phyloP scores from a whole-genome alignment of 345 rosid species.

The Syzygium aqueum region DNA sequence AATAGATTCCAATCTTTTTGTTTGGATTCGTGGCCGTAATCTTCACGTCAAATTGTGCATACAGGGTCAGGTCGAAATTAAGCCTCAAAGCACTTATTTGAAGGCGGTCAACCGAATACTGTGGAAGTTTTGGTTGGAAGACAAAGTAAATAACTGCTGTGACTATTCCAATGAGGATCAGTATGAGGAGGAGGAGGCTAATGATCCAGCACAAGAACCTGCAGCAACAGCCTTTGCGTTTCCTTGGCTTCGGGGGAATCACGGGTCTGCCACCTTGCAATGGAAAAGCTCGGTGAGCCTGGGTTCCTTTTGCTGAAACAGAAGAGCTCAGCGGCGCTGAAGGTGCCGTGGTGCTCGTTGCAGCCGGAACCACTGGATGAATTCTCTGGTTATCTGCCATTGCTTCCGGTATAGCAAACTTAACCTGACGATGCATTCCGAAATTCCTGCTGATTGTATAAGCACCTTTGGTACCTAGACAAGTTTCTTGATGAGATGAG shows the following conservation, averaged over 20 bases:
- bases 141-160: conserved; percentile 49
- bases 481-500: neutral
- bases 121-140: conserved; percentile 69
- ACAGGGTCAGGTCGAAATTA: conserved; percentile 51
- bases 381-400: conserved; percentile 42
- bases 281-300: neutral
- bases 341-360: conserved; percentile 8
- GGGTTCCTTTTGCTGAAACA: conserved; percentile 10
- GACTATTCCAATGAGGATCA: conserved; percentile 32
- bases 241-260: conserved; percentile 10
- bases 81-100: conserved; percentile 57
- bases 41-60: conserved; percentile 59
- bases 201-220: conserved; percentile 57
- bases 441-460: neutral
- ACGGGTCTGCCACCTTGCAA: conserved; percentile 8
- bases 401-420: neutral
- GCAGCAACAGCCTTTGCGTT: conserved; percentile 37
- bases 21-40: conserved; percentile 83
- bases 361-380: conserved; percentile 30
- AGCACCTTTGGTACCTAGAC: neutral
- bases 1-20: conserved; percentile 70
- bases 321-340: conserved; percentile 5
- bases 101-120: conserved; percentile 56
- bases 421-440: neutral
- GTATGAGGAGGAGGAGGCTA: conserved; percentile 29